A percentile compares a stretch with the other conserved stretches of the same genome.
These are phyloP conservation scores for Moesziomyces sp. DNA, from an alignment of 1,284 basidiomycete genomes.

Conservation along the genomic window DNA sequence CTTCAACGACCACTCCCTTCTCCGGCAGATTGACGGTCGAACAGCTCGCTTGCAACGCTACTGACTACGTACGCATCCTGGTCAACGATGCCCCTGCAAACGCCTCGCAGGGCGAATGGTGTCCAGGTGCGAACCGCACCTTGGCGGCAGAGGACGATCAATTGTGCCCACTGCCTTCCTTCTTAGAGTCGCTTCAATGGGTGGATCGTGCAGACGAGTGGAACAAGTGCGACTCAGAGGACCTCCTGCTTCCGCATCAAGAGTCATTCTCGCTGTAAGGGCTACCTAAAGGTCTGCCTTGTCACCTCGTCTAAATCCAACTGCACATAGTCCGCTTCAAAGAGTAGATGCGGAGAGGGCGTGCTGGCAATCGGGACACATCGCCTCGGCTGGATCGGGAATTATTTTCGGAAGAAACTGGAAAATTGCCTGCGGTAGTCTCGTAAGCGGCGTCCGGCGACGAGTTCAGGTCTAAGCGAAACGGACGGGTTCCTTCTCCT, in stretches of 20 bases:
- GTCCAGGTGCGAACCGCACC: not conserved
- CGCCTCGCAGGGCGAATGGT: conserved; percentile 15
- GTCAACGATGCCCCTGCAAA: conserved; percentile 28
- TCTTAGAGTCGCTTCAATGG: conserved; percentile 24
- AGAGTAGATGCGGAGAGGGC: too few relatives aligned
- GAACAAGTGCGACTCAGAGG: conserved; percentile 37
- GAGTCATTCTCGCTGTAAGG: not conserved
- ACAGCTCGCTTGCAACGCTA: conserved; percentile 18
- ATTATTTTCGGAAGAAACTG: conserved; percentile 5
- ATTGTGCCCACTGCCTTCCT: conserved; percentile 27
- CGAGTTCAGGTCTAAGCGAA: not conserved
- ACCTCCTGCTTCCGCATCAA: not conserved
- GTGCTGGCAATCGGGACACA: conserved; percentile 3
- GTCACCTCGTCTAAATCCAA: too few relatives aligned
- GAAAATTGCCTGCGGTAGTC: conserved; percentile 18
- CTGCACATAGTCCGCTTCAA: too few relatives aligned
- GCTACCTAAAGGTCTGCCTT: not conserved
- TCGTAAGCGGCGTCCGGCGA: conserved; percentile 21
- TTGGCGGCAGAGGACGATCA: not conserved
- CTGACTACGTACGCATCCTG: conserved; percentile 28
- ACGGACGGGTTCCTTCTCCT: not conserved
- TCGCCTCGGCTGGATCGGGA: conserved; percentile 5
- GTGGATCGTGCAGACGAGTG: conserved; percentile 34
- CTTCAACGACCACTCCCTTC: conserved; percentile 40
- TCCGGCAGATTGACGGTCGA: conserved; percentile 36